Conservation (phyloP, 768 basidiomycete species). For the Naganishia antarctica region DNA sequence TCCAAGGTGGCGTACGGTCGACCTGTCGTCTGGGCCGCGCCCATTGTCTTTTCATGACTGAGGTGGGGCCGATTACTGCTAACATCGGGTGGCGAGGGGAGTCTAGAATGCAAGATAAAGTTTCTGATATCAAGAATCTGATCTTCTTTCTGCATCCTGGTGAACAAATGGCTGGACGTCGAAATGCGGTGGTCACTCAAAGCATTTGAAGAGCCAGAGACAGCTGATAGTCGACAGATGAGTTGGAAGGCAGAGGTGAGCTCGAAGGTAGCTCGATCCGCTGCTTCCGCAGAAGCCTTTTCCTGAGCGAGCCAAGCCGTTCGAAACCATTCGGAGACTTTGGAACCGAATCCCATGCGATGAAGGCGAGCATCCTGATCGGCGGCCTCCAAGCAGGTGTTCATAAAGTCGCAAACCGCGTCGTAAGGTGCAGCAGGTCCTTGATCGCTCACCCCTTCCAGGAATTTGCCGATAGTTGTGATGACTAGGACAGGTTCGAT, state of each 20-base stretch:
- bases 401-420: constrained; percentile 78
- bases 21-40: constrained; percentile 24
- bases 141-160: constrained; percentile 58
- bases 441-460: constrained; percentile 81
- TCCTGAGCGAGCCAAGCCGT: constrained; percentile 58
- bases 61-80: not conserved
- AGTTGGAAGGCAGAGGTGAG: constrained; percentile 1
- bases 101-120: constrained; percentile 63
- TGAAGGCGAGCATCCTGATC: constrained; percentile 77
- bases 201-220: not conserved
- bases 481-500: constrained; percentile 58
- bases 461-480: constrained; percentile 69
- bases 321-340: constrained; percentile 72
- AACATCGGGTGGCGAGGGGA: constrained; percentile 52
- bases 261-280: not conserved
- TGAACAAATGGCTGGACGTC: not conserved
- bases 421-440: constrained; percentile 83
- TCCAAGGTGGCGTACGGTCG: not conserved
- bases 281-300: not conserved
- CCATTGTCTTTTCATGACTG: too few species aligned
- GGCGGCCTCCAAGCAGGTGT: constrained; percentile 64
- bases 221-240: not conserved
- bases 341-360: constrained; percentile 79
- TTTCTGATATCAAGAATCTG: constrained; percentile 62
- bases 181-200: not conserved